Base-by-base conservation (phyloP, 2,329 filamentous ascomycete genomes). In the Triangularia setosa region DNA sequence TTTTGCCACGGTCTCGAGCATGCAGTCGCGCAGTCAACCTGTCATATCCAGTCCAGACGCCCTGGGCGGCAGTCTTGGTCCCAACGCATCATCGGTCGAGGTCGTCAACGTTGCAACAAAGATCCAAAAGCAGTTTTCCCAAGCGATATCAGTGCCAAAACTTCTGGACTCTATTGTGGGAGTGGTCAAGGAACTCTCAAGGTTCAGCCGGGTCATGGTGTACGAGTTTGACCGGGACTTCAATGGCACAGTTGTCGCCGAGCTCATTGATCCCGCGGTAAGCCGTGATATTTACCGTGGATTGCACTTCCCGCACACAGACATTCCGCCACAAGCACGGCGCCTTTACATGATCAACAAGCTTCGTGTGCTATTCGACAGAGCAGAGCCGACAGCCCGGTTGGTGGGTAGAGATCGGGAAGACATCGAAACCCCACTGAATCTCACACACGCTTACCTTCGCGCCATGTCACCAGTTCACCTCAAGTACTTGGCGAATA, bases 71-170 rank as follows among this genome's bases (percentile, higher is more conserved):
- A 28, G 56, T 18, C 33, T 59, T 14, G 64, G 61, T 23, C 61
- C 64, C 14, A 61, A 59, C 16, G 54, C 63, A 8, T 62, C 65
- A 11, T 63, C 67, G 4, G 57, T 95, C 87, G 90, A 95, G 70
- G 90, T 95, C 2, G 94, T 95, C 75, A 92, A 92, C 75, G 92
- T 96, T 68, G 90, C 96, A 84, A 92, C 91, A 0, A 93, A 96
- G 73, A 90, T 96, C 0, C 92, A 96, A 74, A 91, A 96, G 70
- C 93, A 96, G 73, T 80, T 96, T 8, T 85, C 90, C 4, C 84
- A 86, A 23, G 91, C 92, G 1, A 80, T 85, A 0, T 88, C 83
- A 65, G 78, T 96, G 0, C 86, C 91, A 0, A 80, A 76, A 0
- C 91, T 96, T 64, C 79, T 96, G 30, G 94, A 94, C 70, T 87